Base-by-base conservation (phyloP, 768 basidiomycete species). In the Pulveroboletus sp. region DNA sequence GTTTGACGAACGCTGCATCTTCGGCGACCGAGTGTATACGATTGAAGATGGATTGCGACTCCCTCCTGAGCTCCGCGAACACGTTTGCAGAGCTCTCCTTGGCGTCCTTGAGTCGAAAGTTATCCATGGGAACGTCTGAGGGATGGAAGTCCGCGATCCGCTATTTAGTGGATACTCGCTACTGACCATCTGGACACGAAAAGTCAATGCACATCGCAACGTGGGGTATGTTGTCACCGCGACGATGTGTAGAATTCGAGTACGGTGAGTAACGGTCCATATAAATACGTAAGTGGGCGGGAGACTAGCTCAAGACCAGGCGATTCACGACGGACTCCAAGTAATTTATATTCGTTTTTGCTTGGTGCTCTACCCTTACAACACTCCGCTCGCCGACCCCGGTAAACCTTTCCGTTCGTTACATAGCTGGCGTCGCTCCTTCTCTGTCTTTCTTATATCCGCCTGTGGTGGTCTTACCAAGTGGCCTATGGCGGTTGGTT, bases 1-100 rank as follows among this genome's bases (percentile, higher is more conserved):
- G 63, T 13, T 69, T 50, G 1, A 98, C 84, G 57, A 94, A 97
- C 0, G 52, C 54, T 14, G 84, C 75, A 58, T 97, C 95, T 48
- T 87, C 80, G 4, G 74, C 73, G 48, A 98, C 87, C 7, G 93
- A 95, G 55, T 89, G 91, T 1, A 97, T 64, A 8, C 95, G 84
- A 62, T 93, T 93, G 73, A 81, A 94, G 21, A 93, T 73, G 64
- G 92, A 89, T 21, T 83, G 67, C 5, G 83, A 82, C 56, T 89
- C 85, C 56, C 75, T 81, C 9, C 86, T 79, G 31, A 89, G 72
- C 42, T 79, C 71, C 6, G 74, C 72, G 36, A 85, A 61, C 17
- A 68, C 68, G 41, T 61, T 36, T 6, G 58, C 54, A 15, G 58
- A 43, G 17, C 43, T 28, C 26, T 55, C 9, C 24, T n/a, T 26